phyloP scores from a whole-genome alignment of 805 yeast genomes.

The Candida corydali region DNA sequence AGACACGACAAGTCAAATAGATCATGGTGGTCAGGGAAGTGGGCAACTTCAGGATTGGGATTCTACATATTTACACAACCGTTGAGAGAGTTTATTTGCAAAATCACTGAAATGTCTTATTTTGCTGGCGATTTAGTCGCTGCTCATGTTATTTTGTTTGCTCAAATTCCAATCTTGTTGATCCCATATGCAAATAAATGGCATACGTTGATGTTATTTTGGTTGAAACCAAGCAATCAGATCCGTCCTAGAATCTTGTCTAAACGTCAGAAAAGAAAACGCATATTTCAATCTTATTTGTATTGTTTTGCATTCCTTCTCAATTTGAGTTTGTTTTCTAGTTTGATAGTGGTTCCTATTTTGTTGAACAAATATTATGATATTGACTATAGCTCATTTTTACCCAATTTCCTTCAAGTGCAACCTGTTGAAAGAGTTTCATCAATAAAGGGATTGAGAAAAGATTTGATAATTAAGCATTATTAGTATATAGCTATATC shows the following conservation, averaged over 20 bases:
- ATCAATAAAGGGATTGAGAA: slow-evolving; percentile 34
- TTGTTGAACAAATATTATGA: slow-evolving; percentile 28
- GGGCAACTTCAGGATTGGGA: slow-evolving; percentile 62
- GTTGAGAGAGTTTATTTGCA: slow-evolving; percentile 57
- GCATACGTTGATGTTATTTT: slow-evolving; percentile 64
- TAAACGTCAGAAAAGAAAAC: slow-evolving; percentile 37
- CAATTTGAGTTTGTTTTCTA: slow-evolving; percentile 20
- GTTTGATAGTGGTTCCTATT: slow-evolving; percentile 37
- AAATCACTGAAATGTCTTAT: slow-evolving; percentile 60
- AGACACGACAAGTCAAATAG: slow-evolving; percentile 55
- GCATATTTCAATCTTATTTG: slow-evolving; percentile 28
- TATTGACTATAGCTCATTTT: slow-evolving; percentile 34
- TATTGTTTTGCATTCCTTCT: slow-evolving; percentile 34
- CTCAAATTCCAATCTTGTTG: slow-evolving; percentile 58
- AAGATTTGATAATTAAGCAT: slow-evolving; percentile 11
- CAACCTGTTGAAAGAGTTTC: slow-evolving; percentile 39
- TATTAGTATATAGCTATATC: slow-evolving; percentile 6
- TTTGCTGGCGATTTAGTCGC: slow-evolving; percentile 62
- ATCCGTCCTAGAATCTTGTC: slow-evolving; percentile 45
- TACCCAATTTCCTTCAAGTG: slow-evolving; percentile 37
- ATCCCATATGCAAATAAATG: slow-evolving; percentile 62
- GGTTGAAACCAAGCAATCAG: slow-evolving; percentile 59
- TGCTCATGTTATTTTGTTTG: slow-evolving; percentile 53
- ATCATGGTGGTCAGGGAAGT: slow-evolving; percentile 66
- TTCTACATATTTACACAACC: slow-evolving; percentile 62